Percentiles rank a stretch among this genome's conserved stretches.
Conservation (phyloP, 345 rosid species). For the Acer yangbiense region DNA sequence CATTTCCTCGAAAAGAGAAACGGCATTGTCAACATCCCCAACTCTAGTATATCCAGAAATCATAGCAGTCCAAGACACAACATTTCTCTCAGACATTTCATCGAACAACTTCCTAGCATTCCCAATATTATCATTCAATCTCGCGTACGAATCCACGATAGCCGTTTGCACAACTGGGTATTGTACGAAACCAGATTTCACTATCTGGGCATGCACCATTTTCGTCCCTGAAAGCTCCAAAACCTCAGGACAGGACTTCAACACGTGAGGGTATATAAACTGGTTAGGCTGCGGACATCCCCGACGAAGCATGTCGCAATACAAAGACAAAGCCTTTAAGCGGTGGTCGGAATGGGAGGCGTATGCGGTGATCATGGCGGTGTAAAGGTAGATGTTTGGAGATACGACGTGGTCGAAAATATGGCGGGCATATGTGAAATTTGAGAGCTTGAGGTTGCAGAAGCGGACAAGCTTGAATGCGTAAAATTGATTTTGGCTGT, state of each 20-base stretch:
- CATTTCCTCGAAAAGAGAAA: conserved; percentile 65
- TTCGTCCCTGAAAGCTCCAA: conserved; percentile 40
- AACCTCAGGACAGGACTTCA: conserved; percentile 49
- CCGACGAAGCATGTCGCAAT: conserved; percentile 55
- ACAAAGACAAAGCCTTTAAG: conserved; percentile 49
- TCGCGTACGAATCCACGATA: conserved; percentile 66
- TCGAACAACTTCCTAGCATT: conserved; percentile 68
- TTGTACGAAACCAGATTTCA: conserved; percentile 53
- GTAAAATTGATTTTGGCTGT: conserved; percentile 59
- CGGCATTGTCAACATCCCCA: conserved; percentile 55
- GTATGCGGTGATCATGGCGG: conserved; percentile 76
- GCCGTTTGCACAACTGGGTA: conserved; percentile 81
- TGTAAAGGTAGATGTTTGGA: conserved; percentile 68
- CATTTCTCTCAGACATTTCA: conserved; percentile 67
- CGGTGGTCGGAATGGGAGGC: conserved; percentile 47
- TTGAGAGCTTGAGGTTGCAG: conserved; percentile 55
- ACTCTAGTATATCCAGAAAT: conserved; percentile 64
- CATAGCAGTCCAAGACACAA: conserved; percentile 89
- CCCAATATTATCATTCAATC: conserved; percentile 38
- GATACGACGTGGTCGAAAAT: conserved; percentile 52
- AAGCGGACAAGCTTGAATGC: conserved; percentile 78
- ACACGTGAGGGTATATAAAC: conserved; percentile 72
- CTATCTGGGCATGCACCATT: conserved; percentile 60
- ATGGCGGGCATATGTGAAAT: conserved; percentile 62
- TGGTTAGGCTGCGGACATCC: conserved; percentile 62